phyloP scores from a whole-genome alignment of 2,329 filamentous ascomycete species.

The Cladophialophora bantiana region DNA sequence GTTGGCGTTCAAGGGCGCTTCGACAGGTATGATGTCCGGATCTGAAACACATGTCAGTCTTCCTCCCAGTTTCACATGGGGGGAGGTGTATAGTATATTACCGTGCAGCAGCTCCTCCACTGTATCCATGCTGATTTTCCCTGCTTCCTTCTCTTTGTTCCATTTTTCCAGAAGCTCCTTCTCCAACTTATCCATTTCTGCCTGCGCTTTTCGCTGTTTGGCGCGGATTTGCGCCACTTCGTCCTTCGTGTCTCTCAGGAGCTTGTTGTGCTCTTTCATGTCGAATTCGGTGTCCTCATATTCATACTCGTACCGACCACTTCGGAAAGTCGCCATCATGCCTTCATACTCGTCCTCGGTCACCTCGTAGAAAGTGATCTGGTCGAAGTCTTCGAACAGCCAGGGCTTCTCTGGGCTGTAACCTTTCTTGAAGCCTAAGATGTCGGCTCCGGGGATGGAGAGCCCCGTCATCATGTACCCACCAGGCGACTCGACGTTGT shows the following conservation, averaged over 20 bases:
- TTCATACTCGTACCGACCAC: conserved; percentile 61
- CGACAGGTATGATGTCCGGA: conserved; percentile 48
- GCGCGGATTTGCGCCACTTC: conserved; percentile 57
- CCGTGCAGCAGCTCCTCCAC: conserved; percentile 59
- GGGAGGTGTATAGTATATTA: conserved; percentile 38
- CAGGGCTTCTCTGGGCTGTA: conserved; percentile 58
- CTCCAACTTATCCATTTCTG: conserved; percentile 51
- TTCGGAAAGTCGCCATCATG: conserved; percentile 57
- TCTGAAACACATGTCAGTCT: conserved; percentile 38
- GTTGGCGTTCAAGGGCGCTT: conserved; percentile 58
- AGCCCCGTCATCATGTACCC: conserved; percentile 63
- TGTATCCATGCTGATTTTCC: conserved; percentile 58
- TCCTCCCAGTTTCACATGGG: not conserved
- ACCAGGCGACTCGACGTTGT: conserved; percentile 64
- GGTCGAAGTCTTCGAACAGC: conserved; percentile 65
- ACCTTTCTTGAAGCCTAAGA: conserved; percentile 59
- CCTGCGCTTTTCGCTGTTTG: conserved; percentile 58
- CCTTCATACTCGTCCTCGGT: conserved; percentile 59
- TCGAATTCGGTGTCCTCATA: conserved; percentile 61
- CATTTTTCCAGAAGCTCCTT: conserved; percentile 48
- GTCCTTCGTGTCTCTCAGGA: conserved; percentile 55
- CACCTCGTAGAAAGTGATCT: conserved; percentile 63
- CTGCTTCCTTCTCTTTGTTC: conserved; percentile 54
- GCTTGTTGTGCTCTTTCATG: conserved; percentile 61
- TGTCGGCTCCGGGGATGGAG: conserved; percentile 62